Evolutionary conservation across 139 green algal species (phyloP), one percentile per base, ranked within the genome.

Genomic region (Pleodorina starrii): DNA sequence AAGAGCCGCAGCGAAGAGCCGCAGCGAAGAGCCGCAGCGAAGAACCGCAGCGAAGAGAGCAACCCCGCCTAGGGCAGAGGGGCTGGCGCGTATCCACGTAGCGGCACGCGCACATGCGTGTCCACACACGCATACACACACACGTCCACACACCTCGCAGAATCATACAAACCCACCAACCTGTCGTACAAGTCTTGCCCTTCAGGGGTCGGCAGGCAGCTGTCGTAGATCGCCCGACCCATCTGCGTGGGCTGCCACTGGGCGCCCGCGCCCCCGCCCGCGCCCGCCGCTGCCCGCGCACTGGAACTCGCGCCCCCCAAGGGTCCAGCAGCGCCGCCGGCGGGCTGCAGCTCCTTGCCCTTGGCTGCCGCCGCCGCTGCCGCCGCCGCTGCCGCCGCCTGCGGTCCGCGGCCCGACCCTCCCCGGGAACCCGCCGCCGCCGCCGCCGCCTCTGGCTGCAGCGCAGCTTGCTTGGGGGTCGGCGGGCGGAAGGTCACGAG

Each of bases 191-290:
- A 77, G 50, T 81, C 71, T 72, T 93, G 75, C 12, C 92, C 94
- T 1, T 23, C 36, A 1, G 59, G 57, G 27, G 90, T 91, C 19
- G 93, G 92, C 60, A 96, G 89, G 9, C 69, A 83, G 27, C 79
- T 91, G 21, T 94, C 90, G 84, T 95, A 95, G 7, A 96, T 93
- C 2, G 93, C 93, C 27, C n/a, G 42, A 0, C 94, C 94, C 85
- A 93, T 92, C 35, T 54, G 68, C 0, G 93, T 96, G 42, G 89
- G 74, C 63, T 78, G 35, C 89, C 90, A 94, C 19, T 71, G 14
- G 25, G 40, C 80, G 25, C 50, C 59, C 21, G 60, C 60, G 60
- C 60, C 60, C 36, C 60, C 78, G 17, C 78, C 78, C 11, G 36
- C 54, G 43, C 36, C 78, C 25, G 40, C 69, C 38, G 7, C 10